Evolutionary conservation across 352 stramenopile species (phyloP).

Genomic region (Pythium insidiosum): DNA sequence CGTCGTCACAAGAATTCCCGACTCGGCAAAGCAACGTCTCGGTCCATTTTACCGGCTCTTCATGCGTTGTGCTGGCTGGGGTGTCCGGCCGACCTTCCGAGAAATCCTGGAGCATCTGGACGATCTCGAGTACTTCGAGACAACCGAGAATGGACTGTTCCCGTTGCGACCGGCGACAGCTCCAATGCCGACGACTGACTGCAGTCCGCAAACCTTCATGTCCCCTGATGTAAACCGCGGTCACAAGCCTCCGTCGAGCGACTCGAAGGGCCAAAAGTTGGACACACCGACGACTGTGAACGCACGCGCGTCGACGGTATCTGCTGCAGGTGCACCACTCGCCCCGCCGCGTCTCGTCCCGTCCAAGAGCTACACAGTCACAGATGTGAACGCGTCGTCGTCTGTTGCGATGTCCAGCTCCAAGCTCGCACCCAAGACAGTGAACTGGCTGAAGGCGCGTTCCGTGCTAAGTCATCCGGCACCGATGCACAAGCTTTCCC

Average conservation of each 20-base stretch:
- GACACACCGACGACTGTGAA: constrained; percentile 33
- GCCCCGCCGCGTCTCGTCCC: constrained; percentile 23
- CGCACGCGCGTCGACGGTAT: constrained; percentile 14
- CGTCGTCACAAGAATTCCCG: constrained; percentile 53
- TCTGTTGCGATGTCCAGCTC: background rate
- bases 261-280: constrained; percentile 49
- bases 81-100: constrained; percentile 68
- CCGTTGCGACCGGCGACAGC: constrained; percentile 61
- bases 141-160: constrained; percentile 65
- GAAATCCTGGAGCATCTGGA: constrained; percentile 77
- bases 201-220: no score
- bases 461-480: constrained; percentile 32
- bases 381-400: constrained; percentile 13
- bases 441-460: constrained; percentile 77
- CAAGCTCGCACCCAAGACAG: constrained; percentile 29
- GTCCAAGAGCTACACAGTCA: constrained; percentile 32
- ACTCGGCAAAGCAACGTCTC: constrained; percentile 40
- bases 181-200: no score
- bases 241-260: constrained; percentile 28
- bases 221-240: constrained; percentile 35
- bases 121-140: constrained; percentile 73
- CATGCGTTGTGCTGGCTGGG: constrained; percentile 65
- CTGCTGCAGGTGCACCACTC: background rate
- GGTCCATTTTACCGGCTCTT: constrained; percentile 69
- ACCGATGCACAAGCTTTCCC: constrained; percentile 1